These are phyloP conservation scores for Fusarium sterilihyphosum DNA, from an alignment of 2,329 filamentous ascomycete species.

Conservation along the genomic window DNA sequence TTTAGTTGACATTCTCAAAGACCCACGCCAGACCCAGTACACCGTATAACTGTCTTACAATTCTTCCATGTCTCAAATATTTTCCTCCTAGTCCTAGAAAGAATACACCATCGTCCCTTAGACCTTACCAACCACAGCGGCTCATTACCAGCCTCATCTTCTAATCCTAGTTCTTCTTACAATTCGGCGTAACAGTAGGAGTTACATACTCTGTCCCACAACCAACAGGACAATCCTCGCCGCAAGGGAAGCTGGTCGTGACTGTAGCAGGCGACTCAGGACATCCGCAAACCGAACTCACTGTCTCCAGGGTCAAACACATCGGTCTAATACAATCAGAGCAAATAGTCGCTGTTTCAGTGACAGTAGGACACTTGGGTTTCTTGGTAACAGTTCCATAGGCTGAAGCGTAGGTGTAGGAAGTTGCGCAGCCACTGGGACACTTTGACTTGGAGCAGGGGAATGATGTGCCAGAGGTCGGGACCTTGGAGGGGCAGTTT, in stretches of 20 bases:
- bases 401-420: slow-evolving; percentile 35
- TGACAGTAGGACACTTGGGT: slow-evolving; percentile 49
- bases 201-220: slow-evolving; percentile 46
- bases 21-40: not conserved
- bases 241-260: slow-evolving; percentile 44
- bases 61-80: not conserved
- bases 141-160: not conserved
- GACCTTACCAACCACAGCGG: not conserved
- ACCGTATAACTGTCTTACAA: not conserved
- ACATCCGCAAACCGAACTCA: slow-evolving; percentile 49
- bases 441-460: slow-evolving; percentile 38
- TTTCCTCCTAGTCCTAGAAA: not conserved
- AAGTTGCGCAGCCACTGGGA: slow-evolving; percentile 39
- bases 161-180: slow-evolving; percentile 12
- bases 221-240: slow-evolving; percentile 28
- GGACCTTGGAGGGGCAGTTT: slow-evolving; percentile 42
- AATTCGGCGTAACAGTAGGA: slow-evolving; percentile 35
- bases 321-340: slow-evolving; percentile 46
- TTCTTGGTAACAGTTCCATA: slow-evolving; percentile 20
- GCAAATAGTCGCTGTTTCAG: slow-evolving; percentile 45
- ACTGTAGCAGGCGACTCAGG: slow-evolving; percentile 44
- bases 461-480: slow-evolving; percentile 42
- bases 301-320: slow-evolving; percentile 45
- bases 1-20: not conserved
- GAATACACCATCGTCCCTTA: not conserved